These are phyloP conservation scores for Plasmodium vivax DNA, from an alignment of 169 alveolate species.

Conservation along the genomic window DNA sequence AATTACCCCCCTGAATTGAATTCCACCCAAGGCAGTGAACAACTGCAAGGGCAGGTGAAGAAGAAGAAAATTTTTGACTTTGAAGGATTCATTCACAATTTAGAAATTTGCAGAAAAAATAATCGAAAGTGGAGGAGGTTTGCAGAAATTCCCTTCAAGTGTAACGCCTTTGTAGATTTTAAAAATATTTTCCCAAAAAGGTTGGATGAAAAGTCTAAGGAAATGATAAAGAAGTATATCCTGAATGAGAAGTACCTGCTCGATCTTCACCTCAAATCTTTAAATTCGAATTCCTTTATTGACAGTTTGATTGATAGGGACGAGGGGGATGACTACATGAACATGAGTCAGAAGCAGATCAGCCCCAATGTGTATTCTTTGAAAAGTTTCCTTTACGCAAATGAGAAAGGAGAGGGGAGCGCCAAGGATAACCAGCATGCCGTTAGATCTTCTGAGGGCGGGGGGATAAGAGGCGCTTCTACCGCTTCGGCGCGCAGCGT, in stretches of 20 bases:
- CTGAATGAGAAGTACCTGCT: constrained; percentile 75
- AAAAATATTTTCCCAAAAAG: constrained; percentile 45
- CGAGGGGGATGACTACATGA: constrained; percentile 41
- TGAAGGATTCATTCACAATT: constrained; percentile 42
- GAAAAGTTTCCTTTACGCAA: constrained; percentile 9
- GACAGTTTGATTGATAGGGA: constrained; percentile 46
- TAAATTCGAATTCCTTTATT: constrained; percentile 51
- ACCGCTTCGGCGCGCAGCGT: not conserved
- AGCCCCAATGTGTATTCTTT: constrained; percentile 33
- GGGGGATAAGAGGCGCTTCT: not conserved
- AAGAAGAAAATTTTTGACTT: constrained; percentile 52
- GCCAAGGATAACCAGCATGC: not conserved
- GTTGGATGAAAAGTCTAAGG: constrained; percentile 68
- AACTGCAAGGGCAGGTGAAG: not conserved
- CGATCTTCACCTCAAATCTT: constrained; percentile 75
- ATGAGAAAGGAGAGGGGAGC: constrained; percentile 6
- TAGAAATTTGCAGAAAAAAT: constrained; percentile 68
- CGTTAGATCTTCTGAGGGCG: not conserved
- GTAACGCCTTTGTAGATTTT: constrained; percentile 61
- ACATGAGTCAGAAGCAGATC: constrained; percentile 32
- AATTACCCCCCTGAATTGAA: constrained; percentile 1
- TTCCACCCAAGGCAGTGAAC: not conserved
- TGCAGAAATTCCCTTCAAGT: constrained; percentile 45
- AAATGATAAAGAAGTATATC: constrained; percentile 65
- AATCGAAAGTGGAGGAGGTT: constrained; percentile 59